A percentile compares a stretch with the other conserved stretches of the same genome.
phyloP scores from a whole-genome alignment of 2,329 filamentous ascomycete genomes.

The Hawksworthiomyces lignivorus region DNA sequence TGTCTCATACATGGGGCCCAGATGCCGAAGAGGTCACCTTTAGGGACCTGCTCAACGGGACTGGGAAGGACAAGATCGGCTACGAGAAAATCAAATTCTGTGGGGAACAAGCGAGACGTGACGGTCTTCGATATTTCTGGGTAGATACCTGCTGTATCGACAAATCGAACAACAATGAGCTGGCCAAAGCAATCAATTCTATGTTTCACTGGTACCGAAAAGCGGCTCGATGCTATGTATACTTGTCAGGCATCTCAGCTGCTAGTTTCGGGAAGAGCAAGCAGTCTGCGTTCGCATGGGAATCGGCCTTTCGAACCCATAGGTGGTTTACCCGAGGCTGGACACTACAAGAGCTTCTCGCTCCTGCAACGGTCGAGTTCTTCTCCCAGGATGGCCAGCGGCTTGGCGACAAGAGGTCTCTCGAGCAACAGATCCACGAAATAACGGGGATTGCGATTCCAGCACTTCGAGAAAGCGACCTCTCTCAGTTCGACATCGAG shows the following conservation, averaged over 20 bases:
- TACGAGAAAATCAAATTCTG: not conserved
- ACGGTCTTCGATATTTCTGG: conserved; percentile 1
- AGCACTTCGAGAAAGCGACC: not conserved
- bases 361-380: not conserved
- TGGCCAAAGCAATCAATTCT: not conserved
- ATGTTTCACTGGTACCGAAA: conserved; percentile 4
- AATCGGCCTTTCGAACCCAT: too few species aligned
- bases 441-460: not conserved
- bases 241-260: not conserved
- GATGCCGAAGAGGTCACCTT: conserved; percentile 13
- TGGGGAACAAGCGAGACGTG: not conserved
- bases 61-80: not conserved
- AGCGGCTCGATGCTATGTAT: conserved; percentile 2
- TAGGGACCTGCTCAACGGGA: conserved; percentile 3
- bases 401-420: not conserved
- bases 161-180: conserved; percentile 4
- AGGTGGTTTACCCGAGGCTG: conserved; percentile 7
- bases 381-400: not conserved
- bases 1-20: conserved; percentile 11
- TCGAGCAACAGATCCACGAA: not conserved
- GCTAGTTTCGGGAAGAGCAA: not conserved
- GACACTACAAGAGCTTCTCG: conserved; percentile 7
- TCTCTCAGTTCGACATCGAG: not conserved
- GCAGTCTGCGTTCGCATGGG: too few species aligned
- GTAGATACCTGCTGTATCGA: conserved; percentile 6